These are phyloP conservation scores for Neophaeococcomyces mojaviensis DNA, from an alignment of 2,329 filamentous ascomycete genomes.

Conservation along the genomic window DNA sequence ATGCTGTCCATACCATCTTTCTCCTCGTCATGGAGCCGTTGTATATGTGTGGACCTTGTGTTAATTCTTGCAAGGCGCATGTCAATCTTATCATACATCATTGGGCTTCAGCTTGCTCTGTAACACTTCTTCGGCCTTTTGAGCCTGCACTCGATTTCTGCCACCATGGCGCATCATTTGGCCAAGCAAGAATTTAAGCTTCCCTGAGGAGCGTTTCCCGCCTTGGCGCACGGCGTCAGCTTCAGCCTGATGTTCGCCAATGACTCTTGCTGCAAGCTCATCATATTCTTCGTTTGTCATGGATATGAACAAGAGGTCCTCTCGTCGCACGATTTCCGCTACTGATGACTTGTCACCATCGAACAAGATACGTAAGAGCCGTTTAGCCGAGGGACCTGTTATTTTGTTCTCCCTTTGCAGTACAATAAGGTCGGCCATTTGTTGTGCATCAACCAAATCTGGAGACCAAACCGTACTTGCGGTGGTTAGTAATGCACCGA, in stretches of 20 bases:
- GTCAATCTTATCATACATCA: not conserved
- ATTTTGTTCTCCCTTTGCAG: constrained; percentile 38
- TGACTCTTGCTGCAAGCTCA: constrained; percentile 44
- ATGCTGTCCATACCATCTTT: too few relatives aligned
- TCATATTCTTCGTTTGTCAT: constrained; percentile 51
- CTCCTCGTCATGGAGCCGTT: too few relatives aligned
- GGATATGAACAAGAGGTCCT: constrained; percentile 48
- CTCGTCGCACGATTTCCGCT: constrained; percentile 47
- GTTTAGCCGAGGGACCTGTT: constrained; percentile 53
- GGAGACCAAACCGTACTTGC: constrained; percentile 41
- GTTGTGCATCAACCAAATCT: constrained; percentile 31
- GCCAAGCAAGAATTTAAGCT: constrained; percentile 61
- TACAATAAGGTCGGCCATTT: constrained; percentile 40
- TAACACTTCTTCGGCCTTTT: constrained; percentile 49
- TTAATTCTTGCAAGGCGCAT: not conserved
- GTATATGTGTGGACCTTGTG: too few relatives aligned
- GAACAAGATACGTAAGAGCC: constrained; percentile 50
- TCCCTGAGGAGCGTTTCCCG: constrained; percentile 49
- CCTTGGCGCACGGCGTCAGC: constrained; percentile 53
- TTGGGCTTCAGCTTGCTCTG: constrained; percentile 25
- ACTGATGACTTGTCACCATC: constrained; percentile 43
- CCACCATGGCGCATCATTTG: constrained; percentile 58
- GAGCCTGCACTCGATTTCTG: constrained; percentile 56
- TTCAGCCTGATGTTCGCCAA: constrained; percentile 50
- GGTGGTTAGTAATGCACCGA: constrained; percentile 56